Percentiles rank a stretch among this genome's conserved stretches.
Evolutionary conservation across 2,329 filamentous ascomycete genomes (phyloP).

Genomic region (Fusarium udum): DNA sequence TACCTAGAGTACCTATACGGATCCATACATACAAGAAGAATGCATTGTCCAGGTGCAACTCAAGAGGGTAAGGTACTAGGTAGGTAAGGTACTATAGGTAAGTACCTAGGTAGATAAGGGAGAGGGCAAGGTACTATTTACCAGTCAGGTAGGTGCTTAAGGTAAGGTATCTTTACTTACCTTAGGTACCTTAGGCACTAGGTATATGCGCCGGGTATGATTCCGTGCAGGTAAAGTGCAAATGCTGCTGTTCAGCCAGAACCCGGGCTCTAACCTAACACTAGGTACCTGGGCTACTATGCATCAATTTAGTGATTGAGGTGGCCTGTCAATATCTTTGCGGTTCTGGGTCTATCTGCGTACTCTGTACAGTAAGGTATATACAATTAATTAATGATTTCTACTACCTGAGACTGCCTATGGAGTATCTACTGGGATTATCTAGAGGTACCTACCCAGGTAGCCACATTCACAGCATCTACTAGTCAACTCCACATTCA

Average conservation of each 20-base stretch:
- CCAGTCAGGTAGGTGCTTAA: not conserved
- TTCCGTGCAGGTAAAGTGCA: conserved; percentile 21
- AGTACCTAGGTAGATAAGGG: too few species aligned
- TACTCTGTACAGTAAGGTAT: not conserved
- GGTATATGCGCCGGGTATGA: conserved; percentile 5
- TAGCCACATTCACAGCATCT: not conserved
- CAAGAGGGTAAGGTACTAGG: not conserved
- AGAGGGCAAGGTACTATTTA: not conserved
- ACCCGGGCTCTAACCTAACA: not conserved
- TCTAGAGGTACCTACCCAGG: not conserved
- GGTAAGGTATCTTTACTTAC: not conserved
- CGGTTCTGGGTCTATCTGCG: not conserved
- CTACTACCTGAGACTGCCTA: not conserved
- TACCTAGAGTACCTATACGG: not conserved
- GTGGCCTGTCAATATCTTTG: not conserved
- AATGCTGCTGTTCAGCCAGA: not conserved
- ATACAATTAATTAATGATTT: not conserved
- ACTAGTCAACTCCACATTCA: not conserved
- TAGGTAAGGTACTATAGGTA: too few species aligned
- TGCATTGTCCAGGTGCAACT: not conserved
- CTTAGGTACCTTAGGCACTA: not conserved
- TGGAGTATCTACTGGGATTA: not conserved
- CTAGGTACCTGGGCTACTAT: not conserved
- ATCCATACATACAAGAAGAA: not conserved
- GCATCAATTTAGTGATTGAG: not conserved